Evolutionary conservation across 192 early-diverging fungal species (phyloP).

Genomic region (Piromyces sp.): DNA sequence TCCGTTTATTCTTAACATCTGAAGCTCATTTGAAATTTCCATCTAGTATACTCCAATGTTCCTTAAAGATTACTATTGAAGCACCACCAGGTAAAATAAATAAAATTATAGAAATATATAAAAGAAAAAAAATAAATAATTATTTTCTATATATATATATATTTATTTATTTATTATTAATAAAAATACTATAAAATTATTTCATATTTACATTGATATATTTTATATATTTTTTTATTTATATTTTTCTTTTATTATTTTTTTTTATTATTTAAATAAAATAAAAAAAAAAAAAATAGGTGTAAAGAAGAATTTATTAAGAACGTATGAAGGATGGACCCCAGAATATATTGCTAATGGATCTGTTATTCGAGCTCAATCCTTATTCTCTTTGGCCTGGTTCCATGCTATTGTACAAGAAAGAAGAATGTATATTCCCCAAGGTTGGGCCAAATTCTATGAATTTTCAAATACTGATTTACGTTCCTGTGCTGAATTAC

Average conservation of each 20-base stretch:
- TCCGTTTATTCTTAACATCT: slow-evolving; percentile 36
- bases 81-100: slow-evolving; percentile 24
- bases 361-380: slow-evolving; percentile 25
- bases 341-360: slow-evolving; percentile 21
- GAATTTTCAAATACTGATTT: slow-evolving; percentile 40
- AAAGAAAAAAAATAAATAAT: too few species aligned
- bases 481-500: slow-evolving; percentile 26
- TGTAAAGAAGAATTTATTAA: slow-evolving; percentile 32
- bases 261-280: background rate
- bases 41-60: slow-evolving; percentile 17
- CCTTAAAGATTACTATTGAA: slow-evolving; percentile 36
- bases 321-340: slow-evolving; percentile 27
- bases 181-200: too few species aligned
- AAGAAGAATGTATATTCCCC: slow-evolving; percentile 34
- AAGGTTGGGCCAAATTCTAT: slow-evolving; percentile 47
- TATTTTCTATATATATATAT: too few species aligned
- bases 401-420: slow-evolving; percentile 43
- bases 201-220: too few species aligned
- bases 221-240: background rate
- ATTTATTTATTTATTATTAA: too few species aligned
- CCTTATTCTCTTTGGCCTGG: slow-evolving; percentile 37
- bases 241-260: background rate
- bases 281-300: slow-evolving; percentile 8
- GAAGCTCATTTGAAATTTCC: slow-evolving; percentile 35
- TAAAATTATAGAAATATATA: too few species aligned